Conservation (phyloP, 495 filamentous ascomycete genomes). For the Trichoderma gamsii region DNA sequence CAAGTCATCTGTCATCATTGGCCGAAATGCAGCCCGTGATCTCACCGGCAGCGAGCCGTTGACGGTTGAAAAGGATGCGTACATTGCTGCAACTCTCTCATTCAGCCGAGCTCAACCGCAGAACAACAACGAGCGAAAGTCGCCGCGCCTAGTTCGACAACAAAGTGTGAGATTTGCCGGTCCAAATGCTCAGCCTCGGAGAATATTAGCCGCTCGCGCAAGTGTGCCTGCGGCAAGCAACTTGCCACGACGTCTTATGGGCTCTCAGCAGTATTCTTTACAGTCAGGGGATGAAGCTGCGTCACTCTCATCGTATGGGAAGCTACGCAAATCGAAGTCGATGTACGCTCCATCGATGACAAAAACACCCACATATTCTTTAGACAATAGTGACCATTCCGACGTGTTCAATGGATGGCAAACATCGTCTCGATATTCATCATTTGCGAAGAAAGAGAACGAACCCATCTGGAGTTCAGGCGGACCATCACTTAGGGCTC, state of each 20-base stretch:
- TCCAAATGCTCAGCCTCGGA: constrained; percentile 19
- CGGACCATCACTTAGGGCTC: constrained; percentile 28
- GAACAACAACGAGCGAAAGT: constrained; percentile 21
- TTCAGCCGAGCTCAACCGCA: constrained; percentile 51
- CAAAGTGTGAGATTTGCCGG: constrained; percentile 54
- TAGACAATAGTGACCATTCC: constrained; percentile 17
- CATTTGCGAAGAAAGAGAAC: constrained; percentile 23
- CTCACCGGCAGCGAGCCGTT: constrained; percentile 48
- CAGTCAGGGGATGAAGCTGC: constrained; percentile 55
- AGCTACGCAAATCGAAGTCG: constrained; percentile 65
- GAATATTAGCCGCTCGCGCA: neutral
- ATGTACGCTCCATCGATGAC: constrained; percentile 49
- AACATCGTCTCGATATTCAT: constrained; percentile 15
- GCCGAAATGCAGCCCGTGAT: constrained; percentile 32
- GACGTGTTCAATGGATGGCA: constrained; percentile 18
- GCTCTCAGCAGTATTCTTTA: constrained; percentile 27
- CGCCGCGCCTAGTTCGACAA: constrained; percentile 28
- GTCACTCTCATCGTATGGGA: constrained; percentile 71
- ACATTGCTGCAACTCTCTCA: constrained; percentile 61
- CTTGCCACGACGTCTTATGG: neutral
- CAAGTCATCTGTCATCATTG: constrained; percentile 58
- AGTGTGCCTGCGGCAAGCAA: neutral
- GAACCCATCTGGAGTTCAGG: neutral
- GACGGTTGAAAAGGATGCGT: constrained; percentile 55
- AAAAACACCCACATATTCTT: constrained; percentile 38